Base-by-base conservation (phyloP, 2,329 filamentous ascomycete species). In the Chaetomium sp. region DNA sequence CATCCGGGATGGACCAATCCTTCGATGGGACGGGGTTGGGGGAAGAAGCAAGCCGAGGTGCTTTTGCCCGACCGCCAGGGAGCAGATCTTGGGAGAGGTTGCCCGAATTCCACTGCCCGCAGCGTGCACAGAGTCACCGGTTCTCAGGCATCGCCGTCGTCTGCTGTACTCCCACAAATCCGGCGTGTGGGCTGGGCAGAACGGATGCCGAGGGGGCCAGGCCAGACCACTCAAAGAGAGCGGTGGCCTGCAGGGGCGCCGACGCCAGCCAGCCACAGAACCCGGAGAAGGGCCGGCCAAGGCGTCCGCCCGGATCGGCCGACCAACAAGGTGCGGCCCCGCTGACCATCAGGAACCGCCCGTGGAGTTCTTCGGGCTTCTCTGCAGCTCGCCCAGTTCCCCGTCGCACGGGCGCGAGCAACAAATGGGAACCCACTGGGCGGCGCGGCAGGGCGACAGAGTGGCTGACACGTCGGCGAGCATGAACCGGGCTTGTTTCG, bases 361-460 rank as follows among this genome's bases (percentile, higher is more conserved):
- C 25, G 58, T 60, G 58, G 58, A 25, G 51, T 67, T 68, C 63
- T 57, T 67, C 62, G 63, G 67, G 65, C 67, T 65, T 69, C 67
- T 55, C 55, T 69, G 67, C 67, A 65, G 58, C 55, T 7, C 25
- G 23, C 29, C 31, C 31, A 42, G 54, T 29, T 12, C 19, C 38
- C n/a, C 21, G 27, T 21, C 21, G 5, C 25, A 19, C 57, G n/a
- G 21, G 7, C 10, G 29, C 19, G 57, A 35, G 42, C 31, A 21
- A 45, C 16, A 23, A 29, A 51, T 29, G 21, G 13, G 19, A 53
- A 29, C 33, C 56, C 51, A 65, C 47, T 31, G 55, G 35, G 51
- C 33, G 53, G 50, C 27, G 35, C 45, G 35, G 55, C 50, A 38
- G 42, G 63, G 60, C 65, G 60, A 58, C 35, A 62, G 54, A 57